phyloP scores from a whole-genome alignment of 805 yeast species.

The Monosporozyma siamensis region DNA sequence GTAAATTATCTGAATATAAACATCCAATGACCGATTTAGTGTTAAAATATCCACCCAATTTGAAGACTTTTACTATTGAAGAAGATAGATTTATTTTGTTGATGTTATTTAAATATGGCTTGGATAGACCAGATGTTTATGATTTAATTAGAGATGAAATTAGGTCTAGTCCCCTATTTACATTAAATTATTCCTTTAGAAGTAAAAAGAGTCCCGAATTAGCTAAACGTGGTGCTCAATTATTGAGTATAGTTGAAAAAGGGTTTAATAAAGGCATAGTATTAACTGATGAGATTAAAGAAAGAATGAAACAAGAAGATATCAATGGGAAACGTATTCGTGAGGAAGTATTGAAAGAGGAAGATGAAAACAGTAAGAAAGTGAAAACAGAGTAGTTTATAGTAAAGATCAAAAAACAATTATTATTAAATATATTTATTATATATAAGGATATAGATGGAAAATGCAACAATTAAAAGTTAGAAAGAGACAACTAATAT shows the following conservation, averaged over 20 bases:
- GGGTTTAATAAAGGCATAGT: conserved; percentile 44
- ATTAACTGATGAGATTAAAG: conserved; percentile 19
- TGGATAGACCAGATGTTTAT: conserved; percentile 68
- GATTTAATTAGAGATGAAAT: conserved; percentile 72
- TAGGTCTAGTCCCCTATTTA: conserved; percentile 63
- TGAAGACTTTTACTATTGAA: conserved; percentile 70
- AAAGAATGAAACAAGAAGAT: conserved; percentile 24
- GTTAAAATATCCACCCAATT: conserved; percentile 62
- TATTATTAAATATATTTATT: neutral
- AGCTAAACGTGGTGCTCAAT: conserved; percentile 70
- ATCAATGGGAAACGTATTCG: conserved; percentile 19
- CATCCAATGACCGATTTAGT: conserved; percentile 75
- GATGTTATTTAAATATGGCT: conserved; percentile 69
- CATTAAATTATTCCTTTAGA: conserved; percentile 81
- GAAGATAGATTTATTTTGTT: conserved; percentile 84
- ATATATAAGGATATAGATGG: neutral
- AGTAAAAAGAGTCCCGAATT: conserved; percentile 72
- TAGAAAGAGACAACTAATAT: neutral
- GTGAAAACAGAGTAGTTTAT: conserved; percentile 2
- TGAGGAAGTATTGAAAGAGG: conserved; percentile 15
- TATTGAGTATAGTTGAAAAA: conserved; percentile 62
- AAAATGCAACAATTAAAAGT: neutral
- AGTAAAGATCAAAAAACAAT: neutral
- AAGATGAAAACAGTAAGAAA: conserved; percentile 4
- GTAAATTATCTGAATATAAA: conserved; percentile 59